Percentiles rank a stretch among this genome's conserved stretches.
Conservation (phyloP, 768 basidiomycete genomes). For the Daedaleopsis nitida region DNA sequence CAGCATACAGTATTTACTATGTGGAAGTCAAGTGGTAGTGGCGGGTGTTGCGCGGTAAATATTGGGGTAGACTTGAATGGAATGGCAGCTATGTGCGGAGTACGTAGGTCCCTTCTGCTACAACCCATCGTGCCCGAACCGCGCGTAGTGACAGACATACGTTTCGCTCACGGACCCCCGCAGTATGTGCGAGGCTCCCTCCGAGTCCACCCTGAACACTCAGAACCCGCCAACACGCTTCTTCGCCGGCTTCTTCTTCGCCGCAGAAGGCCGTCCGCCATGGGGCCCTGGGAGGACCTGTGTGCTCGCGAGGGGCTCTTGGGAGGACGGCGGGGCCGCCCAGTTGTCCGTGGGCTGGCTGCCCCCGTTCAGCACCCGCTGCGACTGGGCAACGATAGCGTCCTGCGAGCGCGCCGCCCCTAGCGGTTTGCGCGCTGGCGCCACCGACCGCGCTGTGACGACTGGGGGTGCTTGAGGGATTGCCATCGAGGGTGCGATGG, state of each 20-base stretch:
- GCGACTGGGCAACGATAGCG: constrained; percentile 1
- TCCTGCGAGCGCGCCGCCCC: constrained; percentile 22
- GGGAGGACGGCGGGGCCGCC: constrained; percentile 30
- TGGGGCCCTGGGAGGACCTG: constrained; percentile 72
- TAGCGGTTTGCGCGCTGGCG: constrained; percentile 12
- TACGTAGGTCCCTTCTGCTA: no score
- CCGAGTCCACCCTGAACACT: constrained; percentile 15
- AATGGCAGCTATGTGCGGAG: no score
- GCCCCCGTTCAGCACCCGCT: constrained; percentile 1
- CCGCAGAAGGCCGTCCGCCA: constrained; percentile 56
- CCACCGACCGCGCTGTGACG: constrained; percentile 20
- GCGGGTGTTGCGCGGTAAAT: no score
- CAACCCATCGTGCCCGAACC: no score
- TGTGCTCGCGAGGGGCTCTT: constrained; percentile 59
- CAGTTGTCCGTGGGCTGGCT: constrained; percentile 23
- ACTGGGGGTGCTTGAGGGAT: constrained; percentile 20
- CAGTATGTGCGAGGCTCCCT: no score
- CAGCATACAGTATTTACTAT: no score
- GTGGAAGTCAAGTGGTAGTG: no score
- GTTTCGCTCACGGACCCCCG: no score
- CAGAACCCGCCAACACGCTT: constrained; percentile 80
- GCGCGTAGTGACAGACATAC: no score
- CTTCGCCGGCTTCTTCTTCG: constrained; percentile 61
- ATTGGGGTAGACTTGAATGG: no score
- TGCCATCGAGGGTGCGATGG: constrained; percentile 35